Percentiles rank a stretch among this genome's conserved stretches.
These are phyloP conservation scores for Eutrema yunnanense DNA, from an alignment of 345 rosid genomes.

Conservation along the genomic window DNA sequence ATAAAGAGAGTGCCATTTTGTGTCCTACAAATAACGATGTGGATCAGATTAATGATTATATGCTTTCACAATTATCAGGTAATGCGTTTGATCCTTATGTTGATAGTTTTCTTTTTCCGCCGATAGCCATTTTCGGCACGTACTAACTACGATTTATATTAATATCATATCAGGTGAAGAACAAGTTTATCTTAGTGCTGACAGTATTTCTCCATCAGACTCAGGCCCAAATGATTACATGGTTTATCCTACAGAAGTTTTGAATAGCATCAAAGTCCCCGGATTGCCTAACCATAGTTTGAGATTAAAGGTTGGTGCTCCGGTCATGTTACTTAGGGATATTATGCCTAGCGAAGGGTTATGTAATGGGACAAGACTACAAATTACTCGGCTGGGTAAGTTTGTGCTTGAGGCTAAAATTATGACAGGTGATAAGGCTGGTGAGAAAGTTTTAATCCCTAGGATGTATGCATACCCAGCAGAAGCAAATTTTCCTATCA, in stretches of 20 bases:
- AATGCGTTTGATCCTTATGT: background rate
- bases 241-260: background rate
- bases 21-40: background rate
- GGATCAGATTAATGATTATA: background rate
- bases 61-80: conserved; percentile 4
- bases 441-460: background rate
- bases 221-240: background rate
- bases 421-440: background rate
- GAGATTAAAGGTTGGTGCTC: conserved; percentile 6
- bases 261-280: background rate
- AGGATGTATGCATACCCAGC: background rate
- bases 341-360: background rate
- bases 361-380: background rate
- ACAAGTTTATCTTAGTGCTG: background rate
- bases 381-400: background rate
- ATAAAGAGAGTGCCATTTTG: background rate
- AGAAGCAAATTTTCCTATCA: background rate
- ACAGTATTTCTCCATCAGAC: background rate
- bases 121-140: background rate
- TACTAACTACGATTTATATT: background rate
- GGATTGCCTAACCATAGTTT: conserved; percentile 2
- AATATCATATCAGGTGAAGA: conserved; percentile 6
- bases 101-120: background rate
- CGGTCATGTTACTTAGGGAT: conserved; percentile 6
- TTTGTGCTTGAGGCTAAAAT: background rate